Evolutionary conservation across 2,329 filamentous ascomycete species (phyloP).

Genomic region (Diplocarpon rosae): DNA sequence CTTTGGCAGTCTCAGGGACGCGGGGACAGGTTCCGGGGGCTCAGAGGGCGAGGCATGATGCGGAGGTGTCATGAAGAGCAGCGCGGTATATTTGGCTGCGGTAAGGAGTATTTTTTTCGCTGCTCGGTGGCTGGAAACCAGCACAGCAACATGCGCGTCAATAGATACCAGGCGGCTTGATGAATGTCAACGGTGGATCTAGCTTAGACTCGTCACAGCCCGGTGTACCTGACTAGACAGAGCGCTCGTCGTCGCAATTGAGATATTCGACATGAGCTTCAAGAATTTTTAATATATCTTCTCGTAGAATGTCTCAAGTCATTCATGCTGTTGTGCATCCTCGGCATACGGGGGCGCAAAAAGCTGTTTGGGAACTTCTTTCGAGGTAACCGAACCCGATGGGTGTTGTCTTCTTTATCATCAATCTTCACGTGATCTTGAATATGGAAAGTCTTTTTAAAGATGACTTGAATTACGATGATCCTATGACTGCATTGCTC

Average conservation of each 20-base stretch:
- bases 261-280: slow-evolving; percentile 14
- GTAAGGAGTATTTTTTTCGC: slow-evolving; percentile 5
- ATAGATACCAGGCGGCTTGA: slow-evolving; percentile 1
- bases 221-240: slow-evolving; percentile 5
- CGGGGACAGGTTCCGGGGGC: slow-evolving; percentile 40
- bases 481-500: no score
- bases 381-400: slow-evolving; percentile 1
- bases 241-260: neutral
- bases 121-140: slow-evolving; percentile 30
- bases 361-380: slow-evolving; percentile 1
- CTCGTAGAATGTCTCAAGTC: neutral
- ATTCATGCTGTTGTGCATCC: slow-evolving; percentile 1
- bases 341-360: slow-evolving; percentile 10
- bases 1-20: slow-evolving; percentile 48
- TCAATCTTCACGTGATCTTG: slow-evolving; percentile 10
- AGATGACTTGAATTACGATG: no score
- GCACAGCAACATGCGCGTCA: slow-evolving; percentile 32
- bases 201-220: slow-evolving; percentile 1
- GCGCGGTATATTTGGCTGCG: slow-evolving; percentile 6
- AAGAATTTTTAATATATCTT: slow-evolving; percentile 1
- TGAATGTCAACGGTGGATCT: slow-evolving; percentile 10
- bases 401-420: neutral
- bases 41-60: slow-evolving; percentile 58
- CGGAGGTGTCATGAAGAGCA: slow-evolving; percentile 54
- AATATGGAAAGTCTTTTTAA: no score